Base-by-base conservation (phyloP, 2,329 filamentous ascomycete genomes). In the Tolypocladium tropicale region DNA sequence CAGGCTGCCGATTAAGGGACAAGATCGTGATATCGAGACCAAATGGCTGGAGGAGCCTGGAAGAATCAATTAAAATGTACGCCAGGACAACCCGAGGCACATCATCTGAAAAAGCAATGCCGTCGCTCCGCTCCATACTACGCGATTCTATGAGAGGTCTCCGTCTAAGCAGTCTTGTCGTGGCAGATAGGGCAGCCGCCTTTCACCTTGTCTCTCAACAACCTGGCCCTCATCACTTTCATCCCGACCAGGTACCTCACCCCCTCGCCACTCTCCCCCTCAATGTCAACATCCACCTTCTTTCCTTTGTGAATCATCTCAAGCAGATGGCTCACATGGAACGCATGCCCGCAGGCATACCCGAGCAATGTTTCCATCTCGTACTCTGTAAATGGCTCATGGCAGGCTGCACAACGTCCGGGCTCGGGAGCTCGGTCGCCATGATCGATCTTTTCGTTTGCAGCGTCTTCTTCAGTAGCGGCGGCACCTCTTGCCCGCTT, bases 191-290 rank as follows among this genome's bases (percentile, higher is more conserved):
- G 82, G 71, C 86, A 89, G 0, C 85, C 86, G 10, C 78, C 79
- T 50, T 77, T 74, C 37, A 93, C 78, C 58, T 83, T 83, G 64
- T 92, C 88, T 62, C 85, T 80, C 58, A 96, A 72, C 55, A 96
- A 69, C 60, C 90, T 81, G 41, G 92, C 91, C 67, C 90, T 89
- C 60, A 89, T 94, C 32, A 96, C 90, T 72, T 96, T 96, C 33
- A 86, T 83, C 0, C 90, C 89, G 7, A 97, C 84, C 54, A 87
- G 89, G 56, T 86, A 78, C 9, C 80, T 78, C 30, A 71, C 70
- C 55, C 69, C 70, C 18, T 74, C 68, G 12, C 76, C 73, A 43
- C 72, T 70, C 3, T 70, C 70, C 18, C 70, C 74, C 2, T 73
- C 74, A 32, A 80, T 72, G 3, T 76, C 73, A 4, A 74, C 68